These are phyloP conservation scores for Leishmania guyanensis DNA, from an alignment of 208 protist species.

Conservation along the genomic window DNA sequence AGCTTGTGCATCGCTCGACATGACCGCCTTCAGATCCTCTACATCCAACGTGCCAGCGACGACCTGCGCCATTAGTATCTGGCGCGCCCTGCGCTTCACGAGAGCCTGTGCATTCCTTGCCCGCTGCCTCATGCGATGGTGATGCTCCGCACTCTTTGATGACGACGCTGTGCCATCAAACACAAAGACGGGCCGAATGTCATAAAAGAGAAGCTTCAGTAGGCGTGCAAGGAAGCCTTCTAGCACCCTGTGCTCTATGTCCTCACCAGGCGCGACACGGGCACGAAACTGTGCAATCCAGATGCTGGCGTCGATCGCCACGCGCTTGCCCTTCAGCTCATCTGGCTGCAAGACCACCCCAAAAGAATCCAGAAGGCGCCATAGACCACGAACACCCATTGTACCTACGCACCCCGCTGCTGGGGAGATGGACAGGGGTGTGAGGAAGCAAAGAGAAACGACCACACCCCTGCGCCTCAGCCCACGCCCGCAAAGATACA, in stretches of 20 bases:
- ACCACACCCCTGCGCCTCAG: background rate
- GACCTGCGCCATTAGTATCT: slow-evolving; percentile 78
- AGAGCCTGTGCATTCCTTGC: slow-evolving; percentile 33
- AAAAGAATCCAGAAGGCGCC: slow-evolving; percentile 85
- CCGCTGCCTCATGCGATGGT: slow-evolving; percentile 46
- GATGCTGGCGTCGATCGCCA: slow-evolving; percentile 90
- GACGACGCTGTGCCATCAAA: slow-evolving; percentile 76
- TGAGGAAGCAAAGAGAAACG: background rate
- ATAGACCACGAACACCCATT: slow-evolving; percentile 89
- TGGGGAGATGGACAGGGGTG: background rate
- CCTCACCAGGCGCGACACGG: slow-evolving; percentile 38
- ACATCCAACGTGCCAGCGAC: slow-evolving; percentile 55
- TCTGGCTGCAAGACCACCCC: slow-evolving; percentile 72
- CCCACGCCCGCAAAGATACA: background rate
- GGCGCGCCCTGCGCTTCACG: slow-evolving; percentile 52
- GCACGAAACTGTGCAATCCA: slow-evolving; percentile 87
- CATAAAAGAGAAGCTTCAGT: slow-evolving; percentile 89
- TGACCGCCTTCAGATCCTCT: slow-evolving; percentile 16
- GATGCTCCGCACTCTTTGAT: slow-evolving; percentile 68
- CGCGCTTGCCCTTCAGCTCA: slow-evolving; percentile 60
- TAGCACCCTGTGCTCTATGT: slow-evolving; percentile 59
- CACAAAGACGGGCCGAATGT: slow-evolving; percentile 87
- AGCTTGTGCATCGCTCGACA: background rate
- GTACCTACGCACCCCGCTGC: background rate
- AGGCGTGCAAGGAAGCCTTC: slow-evolving; percentile 84